Conservation (phyloP, 148 eudicot species). For the Rhododendron ferrugineum region DNA sequence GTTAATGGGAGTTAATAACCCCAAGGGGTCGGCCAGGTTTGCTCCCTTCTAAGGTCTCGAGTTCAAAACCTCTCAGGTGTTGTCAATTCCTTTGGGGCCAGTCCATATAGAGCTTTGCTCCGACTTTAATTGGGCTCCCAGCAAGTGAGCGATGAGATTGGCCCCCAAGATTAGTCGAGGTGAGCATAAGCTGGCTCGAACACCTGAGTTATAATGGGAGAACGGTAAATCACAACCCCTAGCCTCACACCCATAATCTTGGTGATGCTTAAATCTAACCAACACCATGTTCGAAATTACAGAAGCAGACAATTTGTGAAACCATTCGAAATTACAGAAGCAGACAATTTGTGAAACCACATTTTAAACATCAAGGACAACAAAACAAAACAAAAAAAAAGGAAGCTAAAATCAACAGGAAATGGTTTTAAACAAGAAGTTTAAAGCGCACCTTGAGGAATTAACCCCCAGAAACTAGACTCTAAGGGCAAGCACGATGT, state of each 20-base stretch:
- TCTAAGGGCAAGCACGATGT: conserved; percentile 15
- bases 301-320: not conserved
- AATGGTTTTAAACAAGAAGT: not conserved
- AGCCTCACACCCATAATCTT: not conserved
- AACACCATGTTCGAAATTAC: not conserved
- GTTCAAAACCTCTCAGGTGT: too few species aligned
- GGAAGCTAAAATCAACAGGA: not conserved
- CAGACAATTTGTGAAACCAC: not conserved
- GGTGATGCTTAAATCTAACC: not conserved
- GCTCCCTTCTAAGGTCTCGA: too few species aligned
- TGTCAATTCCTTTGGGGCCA: too few species aligned
- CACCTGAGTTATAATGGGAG: too few species aligned
- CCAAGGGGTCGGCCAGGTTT: too few species aligned
- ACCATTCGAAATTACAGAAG: not conserved
- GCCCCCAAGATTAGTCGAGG: too few species aligned
- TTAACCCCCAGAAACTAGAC: conserved; percentile 14
- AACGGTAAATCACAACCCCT: not conserved
- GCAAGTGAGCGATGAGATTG: too few species aligned
- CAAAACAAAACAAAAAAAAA: not conserved
- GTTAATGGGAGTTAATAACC: not conserved
- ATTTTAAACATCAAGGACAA: not conserved
- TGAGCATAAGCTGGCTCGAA: too few species aligned
- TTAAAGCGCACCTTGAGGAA: conserved; percentile 15
- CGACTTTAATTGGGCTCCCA: too few species aligned
- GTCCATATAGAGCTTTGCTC: too few species aligned